Evolutionary conservation across 768 basidiomycete genomes (phyloP), one percentile per base, ranked within the genome.

Genomic region (Coprinopsis marcescibilis): DNA sequence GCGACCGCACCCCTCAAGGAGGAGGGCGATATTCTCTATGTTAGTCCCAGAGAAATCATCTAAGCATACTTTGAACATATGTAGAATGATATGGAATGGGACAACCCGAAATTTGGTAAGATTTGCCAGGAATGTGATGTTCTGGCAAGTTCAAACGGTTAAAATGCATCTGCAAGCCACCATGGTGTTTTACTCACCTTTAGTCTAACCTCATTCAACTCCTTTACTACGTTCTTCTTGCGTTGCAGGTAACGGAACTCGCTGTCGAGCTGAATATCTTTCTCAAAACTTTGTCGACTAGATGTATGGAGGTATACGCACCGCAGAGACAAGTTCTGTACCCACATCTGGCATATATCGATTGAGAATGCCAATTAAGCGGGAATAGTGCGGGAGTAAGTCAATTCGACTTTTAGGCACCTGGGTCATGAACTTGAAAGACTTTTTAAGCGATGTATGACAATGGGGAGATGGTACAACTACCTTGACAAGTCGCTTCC

Each of bases 91-190:
- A 62, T 98, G 93, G 3, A 84, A 69, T 23, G 91, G 93, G 6
- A 97, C 89, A 17, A 98, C 81, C 30, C 78, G 73, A 64, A 98
- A 98, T 65, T 99, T 99, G n/a, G 94, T 94, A 56, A 99, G 68
- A 63, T 87, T 95, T 3, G 89, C 86, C 47, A 93, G 65, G 67
- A 86, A 99, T 11, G 80, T 75, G 19, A 89, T 77, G 59, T 98
- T 99, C 92, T 97, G 51, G 12, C n/a, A 39, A 17, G 20, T n/a
- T 36, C 2, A 35, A 27, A 32, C 43, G 36, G 1, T 27, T 33
- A 17, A 12, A n/a, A n/a, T n/a, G n/a, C n/a, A n/a, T 24, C 14
- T 4, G 2, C 13, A n/a, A 12, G 30, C 8, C 8, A 24, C 14
- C 21, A 10, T 8, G 17, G 37, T 26, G 33, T 49, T 21, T 32